These are phyloP conservation scores for Gomphus sp. DNA, from an alignment of 1,284 basidiomycete species.

Conservation along the genomic window DNA sequence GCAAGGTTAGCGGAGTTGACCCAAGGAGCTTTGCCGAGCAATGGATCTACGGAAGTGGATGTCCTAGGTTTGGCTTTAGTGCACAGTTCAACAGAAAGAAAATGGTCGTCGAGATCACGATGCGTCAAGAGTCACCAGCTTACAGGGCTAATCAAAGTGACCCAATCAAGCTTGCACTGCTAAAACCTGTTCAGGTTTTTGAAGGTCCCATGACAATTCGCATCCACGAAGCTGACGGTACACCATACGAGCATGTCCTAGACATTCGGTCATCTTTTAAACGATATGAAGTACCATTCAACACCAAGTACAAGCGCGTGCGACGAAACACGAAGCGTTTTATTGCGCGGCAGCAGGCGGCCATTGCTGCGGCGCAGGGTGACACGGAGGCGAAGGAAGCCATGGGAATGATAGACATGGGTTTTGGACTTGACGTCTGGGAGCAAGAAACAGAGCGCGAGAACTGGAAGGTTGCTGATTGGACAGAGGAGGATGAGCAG, in stretches of 20 bases:
- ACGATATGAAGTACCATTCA: slow-evolving; percentile 95
- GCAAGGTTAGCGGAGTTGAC: slow-evolving; percentile 91
- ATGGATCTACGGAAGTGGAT: slow-evolving; percentile 98
- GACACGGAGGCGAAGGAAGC: slow-evolving; percentile 88
- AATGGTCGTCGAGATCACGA: slow-evolving; percentile 94
- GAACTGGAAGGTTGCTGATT: slow-evolving; percentile 95
- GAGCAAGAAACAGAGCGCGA: slow-evolving; percentile 90
- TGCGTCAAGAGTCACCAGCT: slow-evolving; percentile 83
- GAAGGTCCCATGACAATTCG: slow-evolving; percentile 98
- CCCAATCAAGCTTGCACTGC: slow-evolving; percentile 54
- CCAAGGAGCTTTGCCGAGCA: slow-evolving; percentile 89
- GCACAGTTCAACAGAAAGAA: slow-evolving; percentile 97
- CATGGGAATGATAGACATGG: slow-evolving; percentile 90
- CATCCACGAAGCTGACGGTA: slow-evolving; percentile 98
- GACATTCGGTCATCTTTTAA: slow-evolving; percentile 85
- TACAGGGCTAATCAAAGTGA: slow-evolving; percentile 58
- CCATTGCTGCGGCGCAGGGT: slow-evolving; percentile 86
- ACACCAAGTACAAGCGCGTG: slow-evolving; percentile 99
- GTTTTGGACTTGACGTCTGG: slow-evolving; percentile 95
- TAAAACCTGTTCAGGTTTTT: slow-evolving; percentile 82
- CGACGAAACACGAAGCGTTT: slow-evolving; percentile 92
- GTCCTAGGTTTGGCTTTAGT: slow-evolving; percentile 83
- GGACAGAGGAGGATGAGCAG: slow-evolving; percentile 95
- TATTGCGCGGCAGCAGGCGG: slow-evolving; percentile 86
- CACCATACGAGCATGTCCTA: slow-evolving; percentile 97